Evolutionary conservation across 805 yeast genomes (phyloP).

Genomic region (Candida ascalaphidarum): DNA sequence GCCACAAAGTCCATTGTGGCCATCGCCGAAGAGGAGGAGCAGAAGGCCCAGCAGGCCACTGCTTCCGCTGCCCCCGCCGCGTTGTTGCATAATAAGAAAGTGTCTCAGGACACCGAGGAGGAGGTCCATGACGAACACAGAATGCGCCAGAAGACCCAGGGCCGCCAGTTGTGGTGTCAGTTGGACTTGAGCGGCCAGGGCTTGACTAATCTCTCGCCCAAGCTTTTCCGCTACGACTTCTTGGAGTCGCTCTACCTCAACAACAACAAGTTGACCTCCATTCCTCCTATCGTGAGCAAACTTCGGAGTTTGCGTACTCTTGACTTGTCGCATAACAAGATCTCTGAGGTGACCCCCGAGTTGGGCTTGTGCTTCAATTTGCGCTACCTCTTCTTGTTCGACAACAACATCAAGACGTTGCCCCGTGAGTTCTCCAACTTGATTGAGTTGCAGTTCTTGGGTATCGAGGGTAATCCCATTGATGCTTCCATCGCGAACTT

Average conservation of each 20-base stretch:
- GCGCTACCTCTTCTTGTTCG: conserved; percentile 78
- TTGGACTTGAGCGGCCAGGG: conserved; percentile 90
- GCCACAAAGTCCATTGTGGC: conserved; percentile 32
- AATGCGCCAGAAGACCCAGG: conserved; percentile 48
- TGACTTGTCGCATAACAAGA: conserved; percentile 73
- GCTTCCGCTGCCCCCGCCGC: conserved; percentile 14
- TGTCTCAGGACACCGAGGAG: conserved; percentile 45
- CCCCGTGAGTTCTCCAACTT: conserved; percentile 85
- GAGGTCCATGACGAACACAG: conserved; percentile 49
- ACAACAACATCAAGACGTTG: conserved; percentile 65
- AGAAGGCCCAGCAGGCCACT: conserved; percentile 19
- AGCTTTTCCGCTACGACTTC: conserved; percentile 72
- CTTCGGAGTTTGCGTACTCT: conserved; percentile 70
- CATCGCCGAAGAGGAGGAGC: conserved; percentile 34
- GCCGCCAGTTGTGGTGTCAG: conserved; percentile 89
- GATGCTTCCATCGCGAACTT: conserved; percentile 56
- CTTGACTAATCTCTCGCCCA: conserved; percentile 57
- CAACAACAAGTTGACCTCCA: conserved; percentile 64
- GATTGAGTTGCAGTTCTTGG: conserved; percentile 77
- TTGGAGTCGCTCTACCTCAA: conserved; percentile 80
- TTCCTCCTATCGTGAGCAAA: conserved; percentile 64
- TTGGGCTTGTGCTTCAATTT: conserved; percentile 76
- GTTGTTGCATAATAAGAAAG: conserved; percentile 34
- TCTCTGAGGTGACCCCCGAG: conserved; percentile 71
- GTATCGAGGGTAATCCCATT: conserved; percentile 89